These are phyloP conservation scores for Novymonas esmeraldas DNA, from an alignment of 208 protist species.

Conservation along the genomic window DNA sequence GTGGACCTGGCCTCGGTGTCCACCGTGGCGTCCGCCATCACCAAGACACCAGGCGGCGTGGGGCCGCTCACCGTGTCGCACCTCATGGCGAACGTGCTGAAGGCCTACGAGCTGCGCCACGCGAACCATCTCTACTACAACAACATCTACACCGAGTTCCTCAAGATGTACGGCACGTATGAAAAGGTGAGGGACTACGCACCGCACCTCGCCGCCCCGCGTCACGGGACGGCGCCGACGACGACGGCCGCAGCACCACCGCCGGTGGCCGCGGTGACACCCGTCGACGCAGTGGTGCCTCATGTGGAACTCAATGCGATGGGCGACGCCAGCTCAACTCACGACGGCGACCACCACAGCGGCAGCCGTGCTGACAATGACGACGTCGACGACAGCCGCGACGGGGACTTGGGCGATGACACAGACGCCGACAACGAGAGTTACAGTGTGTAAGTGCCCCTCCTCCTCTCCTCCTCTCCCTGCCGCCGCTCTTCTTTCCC, in stretches of 20 bases:
- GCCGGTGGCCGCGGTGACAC: background rate
- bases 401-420: slow-evolving; percentile 23
- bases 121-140: slow-evolving; percentile 42
- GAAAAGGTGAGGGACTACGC: slow-evolving; percentile 22
- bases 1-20: slow-evolving; percentile 82
- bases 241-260: background rate
- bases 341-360: background rate
- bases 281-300: background rate
- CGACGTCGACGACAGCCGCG: too few species aligned
- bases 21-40: slow-evolving; percentile 78
- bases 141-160: slow-evolving; percentile 49
- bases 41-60: slow-evolving; percentile 96
- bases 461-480: too few species aligned
- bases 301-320: too few species aligned
- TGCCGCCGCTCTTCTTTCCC: background rate
- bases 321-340: too few species aligned
- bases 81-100: slow-evolving; percentile 91
- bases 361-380: background rate
- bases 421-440: slow-evolving; percentile 46
- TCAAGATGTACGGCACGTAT: slow-evolving; percentile 48
- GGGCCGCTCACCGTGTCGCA: slow-evolving; percentile 96
- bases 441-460: slow-evolving; percentile 43
- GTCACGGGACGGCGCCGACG: too few species aligned
- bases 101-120: slow-evolving; percentile 51
- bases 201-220: background rate